Percentiles rank a stretch among this genome's conserved stretches.
Conservation (phyloP, 2,329 filamentous ascomycete genomes). For the Incumbomyces lentus region DNA sequence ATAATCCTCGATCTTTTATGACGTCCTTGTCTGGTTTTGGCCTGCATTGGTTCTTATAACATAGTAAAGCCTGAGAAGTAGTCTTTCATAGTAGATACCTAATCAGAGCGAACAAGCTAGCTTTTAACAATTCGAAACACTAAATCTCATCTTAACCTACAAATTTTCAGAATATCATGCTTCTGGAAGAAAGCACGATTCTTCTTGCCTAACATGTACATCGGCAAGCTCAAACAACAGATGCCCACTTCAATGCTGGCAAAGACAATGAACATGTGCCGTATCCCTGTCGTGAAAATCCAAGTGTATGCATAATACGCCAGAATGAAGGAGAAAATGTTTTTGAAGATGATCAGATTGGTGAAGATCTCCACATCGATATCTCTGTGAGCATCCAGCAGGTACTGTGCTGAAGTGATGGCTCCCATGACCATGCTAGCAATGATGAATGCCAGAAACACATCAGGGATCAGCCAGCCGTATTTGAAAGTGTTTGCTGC, state of each 20-base stretch:
- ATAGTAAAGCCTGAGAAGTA: too few species aligned
- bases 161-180: slow-evolving; percentile 56
- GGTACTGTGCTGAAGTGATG: slow-evolving; percentile 74
- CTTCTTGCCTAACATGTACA: slow-evolving; percentile 69
- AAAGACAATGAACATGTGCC: slow-evolving; percentile 56
- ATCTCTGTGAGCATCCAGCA: slow-evolving; percentile 87
- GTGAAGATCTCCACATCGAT: slow-evolving; percentile 83
- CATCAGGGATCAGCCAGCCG: slow-evolving; percentile 62
- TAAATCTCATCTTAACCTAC: slow-evolving; percentile 28
- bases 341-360: slow-evolving; percentile 85
- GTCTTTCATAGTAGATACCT: too few species aligned
- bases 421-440: slow-evolving; percentile 87
- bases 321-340: slow-evolving; percentile 78
- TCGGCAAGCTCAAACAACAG: slow-evolving; percentile 63
- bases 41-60: too few species aligned
- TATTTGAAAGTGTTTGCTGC: slow-evolving; percentile 51
- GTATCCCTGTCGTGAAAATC: slow-evolving; percentile 53
- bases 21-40: too few species aligned
- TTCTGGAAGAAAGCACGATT: slow-evolving; percentile 64
- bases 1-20: too few species aligned
- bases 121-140: neutral
- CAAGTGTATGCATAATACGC: slow-evolving; percentile 79
- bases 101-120: too few species aligned
- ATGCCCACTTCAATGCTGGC: slow-evolving; percentile 67
- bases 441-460: slow-evolving; percentile 77